Percentiles rank a stretch among this genome's conserved stretches.
These are phyloP conservation scores for Quercus cerris DNA, from an alignment of 306 rosid species.

Conservation along the genomic window DNA sequence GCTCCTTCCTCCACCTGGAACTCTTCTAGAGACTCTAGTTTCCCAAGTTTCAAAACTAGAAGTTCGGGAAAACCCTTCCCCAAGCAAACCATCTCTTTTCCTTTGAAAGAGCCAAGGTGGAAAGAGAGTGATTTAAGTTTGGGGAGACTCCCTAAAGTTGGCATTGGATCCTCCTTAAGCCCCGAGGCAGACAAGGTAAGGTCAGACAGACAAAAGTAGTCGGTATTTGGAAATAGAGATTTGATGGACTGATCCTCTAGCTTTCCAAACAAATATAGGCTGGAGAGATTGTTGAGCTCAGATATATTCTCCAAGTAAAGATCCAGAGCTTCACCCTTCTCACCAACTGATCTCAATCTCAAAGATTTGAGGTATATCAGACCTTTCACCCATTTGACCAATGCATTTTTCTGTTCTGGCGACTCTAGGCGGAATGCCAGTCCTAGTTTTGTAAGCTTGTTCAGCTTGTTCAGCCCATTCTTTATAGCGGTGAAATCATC, in stretches of 20 bases:
- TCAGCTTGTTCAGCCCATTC: slow-evolving; percentile 27
- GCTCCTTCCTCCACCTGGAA: too few species aligned
- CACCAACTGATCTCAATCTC: slow-evolving; percentile 22
- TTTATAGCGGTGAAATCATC: slow-evolving; percentile 16
- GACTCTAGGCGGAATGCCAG: slow-evolving; percentile 16
- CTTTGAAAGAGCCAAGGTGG: slow-evolving; percentile 18
- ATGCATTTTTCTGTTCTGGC: background rate
- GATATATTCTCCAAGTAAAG: background rate
- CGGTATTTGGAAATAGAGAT: background rate
- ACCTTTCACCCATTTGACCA: background rate
- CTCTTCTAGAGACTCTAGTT: slow-evolving; percentile 4
- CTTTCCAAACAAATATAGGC: slow-evolving; percentile 28
- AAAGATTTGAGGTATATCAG: slow-evolving; percentile 16
- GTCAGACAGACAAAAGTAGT: background rate
- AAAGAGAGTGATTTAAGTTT: slow-evolving; percentile 21
- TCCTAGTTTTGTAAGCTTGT: slow-evolving; percentile 30
- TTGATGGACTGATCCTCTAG: background rate
- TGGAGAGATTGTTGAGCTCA: slow-evolving; percentile 21
- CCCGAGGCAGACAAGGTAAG: slow-evolving; percentile 28
- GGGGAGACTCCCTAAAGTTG: slow-evolving; percentile 16
- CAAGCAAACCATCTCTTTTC: background rate
- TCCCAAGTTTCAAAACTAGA: slow-evolving; percentile 34
- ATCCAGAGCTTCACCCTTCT: background rate
- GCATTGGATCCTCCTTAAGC: slow-evolving; percentile 27
- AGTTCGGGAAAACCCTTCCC: slow-evolving; percentile 22